Base-by-base conservation (phyloP, 129 eudicot genomes). In the Chrysanthemum makinoi region DNA sequence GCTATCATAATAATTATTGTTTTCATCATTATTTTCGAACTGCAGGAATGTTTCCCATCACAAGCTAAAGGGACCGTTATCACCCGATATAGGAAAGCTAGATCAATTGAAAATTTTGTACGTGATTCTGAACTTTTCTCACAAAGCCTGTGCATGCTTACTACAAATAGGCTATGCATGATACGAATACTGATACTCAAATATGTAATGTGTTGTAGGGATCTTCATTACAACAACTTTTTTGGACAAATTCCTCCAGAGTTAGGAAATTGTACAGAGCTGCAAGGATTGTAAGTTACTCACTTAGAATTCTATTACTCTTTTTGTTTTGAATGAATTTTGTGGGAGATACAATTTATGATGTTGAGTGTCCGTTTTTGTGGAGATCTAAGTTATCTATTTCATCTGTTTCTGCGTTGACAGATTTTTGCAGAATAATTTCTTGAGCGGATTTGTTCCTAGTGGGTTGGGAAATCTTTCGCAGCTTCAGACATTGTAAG, bases 351-450 rank as follows among this genome's bases (percentile, higher is more conserved):
- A 24, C 51, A 47, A 14, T 67, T 56, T 68, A 49, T 67, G 74
- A 39, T 66, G 58, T 28, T 46, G 8, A 47, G 26, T 22, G 33
- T 57, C 54, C 67, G 48, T 67, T 61, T 76, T 67, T 48, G 53
- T 30, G 17, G 9, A 50, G 51, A 56, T 44, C 20, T 66, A 43
- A 47, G 11, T 49, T 6, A 7, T 35, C 22, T 13, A n/a, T 61
- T 22, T 65, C 66, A 12, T 58, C 46, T 6, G 46, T 39, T 35
- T 39, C 46, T 39, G 46, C 46, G 10, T 62, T n/a, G 58, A 35
- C 94, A 94, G 99, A 75, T 87, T 69, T 75, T 77, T 94, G 81
- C 99, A 94, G 87, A 88, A 93, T 75, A 94, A 94, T 76, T 94
- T 85, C 81, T 79, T 94, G 17, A 87, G 99, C 75, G 99, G 95